phyloP scores from a whole-genome alignment of 257 asterid species.

The Nicotiana attenuata region DNA sequence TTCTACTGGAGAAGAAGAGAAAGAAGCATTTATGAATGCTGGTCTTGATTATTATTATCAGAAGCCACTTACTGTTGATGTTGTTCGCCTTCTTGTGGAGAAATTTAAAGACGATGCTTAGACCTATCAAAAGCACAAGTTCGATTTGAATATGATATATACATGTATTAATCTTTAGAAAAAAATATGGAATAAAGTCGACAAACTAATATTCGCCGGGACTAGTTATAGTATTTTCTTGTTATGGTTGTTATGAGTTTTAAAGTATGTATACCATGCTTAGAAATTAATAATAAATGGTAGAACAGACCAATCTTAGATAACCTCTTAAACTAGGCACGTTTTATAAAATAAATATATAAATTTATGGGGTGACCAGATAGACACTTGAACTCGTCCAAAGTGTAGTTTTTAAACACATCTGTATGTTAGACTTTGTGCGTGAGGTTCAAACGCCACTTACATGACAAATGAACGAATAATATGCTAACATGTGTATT shows the following conservation, averaged over 20 bases:
- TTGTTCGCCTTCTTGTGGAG: background rate
- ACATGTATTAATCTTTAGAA: background rate
- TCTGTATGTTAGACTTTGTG: no score
- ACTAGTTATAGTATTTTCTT: background rate
- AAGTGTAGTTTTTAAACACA: no score
- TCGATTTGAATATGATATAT: background rate
- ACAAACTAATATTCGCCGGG: background rate
- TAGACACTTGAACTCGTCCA: no score
- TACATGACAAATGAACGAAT: no score
- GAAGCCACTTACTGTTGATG: slow-evolving; percentile 28
- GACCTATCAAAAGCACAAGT: background rate
- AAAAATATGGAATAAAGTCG: background rate
- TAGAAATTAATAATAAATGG: background rate
- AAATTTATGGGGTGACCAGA: no score
- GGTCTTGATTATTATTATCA: slow-evolving; percentile 39
- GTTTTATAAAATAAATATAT: no score
- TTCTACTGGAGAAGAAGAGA: slow-evolving; percentile 11
- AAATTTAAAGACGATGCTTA: background rate
- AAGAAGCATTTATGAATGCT: slow-evolving; percentile 29
- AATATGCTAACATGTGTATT: no score
- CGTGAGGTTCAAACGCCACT: no score
- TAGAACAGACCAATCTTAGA: background rate
- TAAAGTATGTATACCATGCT: background rate
- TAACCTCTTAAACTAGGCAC: no score
- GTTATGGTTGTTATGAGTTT: background rate